phyloP scores from a whole-genome alignment of 495 filamentous ascomycete species.

The Aspergillus baeticus region DNA sequence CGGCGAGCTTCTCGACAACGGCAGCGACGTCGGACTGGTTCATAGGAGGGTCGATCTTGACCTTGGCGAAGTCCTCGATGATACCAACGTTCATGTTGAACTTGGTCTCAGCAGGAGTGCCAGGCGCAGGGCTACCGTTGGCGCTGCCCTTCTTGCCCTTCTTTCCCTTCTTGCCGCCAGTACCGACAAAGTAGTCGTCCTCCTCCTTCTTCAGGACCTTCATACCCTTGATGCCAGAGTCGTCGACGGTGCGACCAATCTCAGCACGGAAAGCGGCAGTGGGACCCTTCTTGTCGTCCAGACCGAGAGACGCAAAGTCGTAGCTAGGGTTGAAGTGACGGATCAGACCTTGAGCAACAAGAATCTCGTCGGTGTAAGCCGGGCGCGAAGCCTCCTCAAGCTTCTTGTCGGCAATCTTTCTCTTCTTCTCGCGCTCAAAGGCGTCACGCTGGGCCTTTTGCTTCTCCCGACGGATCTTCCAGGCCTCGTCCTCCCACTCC shows the following conservation, averaged over 20 bases:
- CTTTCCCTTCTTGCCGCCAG: conserved; percentile 84
- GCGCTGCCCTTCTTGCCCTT: conserved; percentile 76
- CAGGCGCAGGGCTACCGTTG: conserved; percentile 42
- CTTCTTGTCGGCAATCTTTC: conserved; percentile 78
- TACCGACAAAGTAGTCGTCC: conserved; percentile 82
- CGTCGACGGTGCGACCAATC: conserved; percentile 79
- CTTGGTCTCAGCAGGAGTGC: conserved; percentile 53
- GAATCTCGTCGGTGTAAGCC: conserved; percentile 88
- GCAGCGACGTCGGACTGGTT: conserved; percentile 75
- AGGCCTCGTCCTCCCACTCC: conserved; percentile 78
- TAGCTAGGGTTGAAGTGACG: conserved; percentile 86
- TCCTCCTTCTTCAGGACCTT: conserved; percentile 79
- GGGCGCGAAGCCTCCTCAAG: conserved; percentile 87
- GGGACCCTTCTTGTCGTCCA: conserved; percentile 61
- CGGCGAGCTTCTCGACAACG: conserved; percentile 81
- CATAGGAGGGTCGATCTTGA: conserved; percentile 85
- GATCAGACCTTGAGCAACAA: conserved; percentile 79
- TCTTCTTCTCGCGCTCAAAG: conserved; percentile 68
- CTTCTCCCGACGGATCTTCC: conserved; percentile 70
- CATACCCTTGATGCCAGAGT: conserved; percentile 72
- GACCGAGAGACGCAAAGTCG: conserved; percentile 55
- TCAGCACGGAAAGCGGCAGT: conserved; percentile 72
- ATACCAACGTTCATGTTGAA: conserved; percentile 87
- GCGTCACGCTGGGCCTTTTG: conserved; percentile 77
- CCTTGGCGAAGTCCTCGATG: conserved; percentile 81